Evolutionary conservation across 2,329 filamentous ascomycete genomes (phyloP).

Genomic region (Fusarium metavorans): DNA sequence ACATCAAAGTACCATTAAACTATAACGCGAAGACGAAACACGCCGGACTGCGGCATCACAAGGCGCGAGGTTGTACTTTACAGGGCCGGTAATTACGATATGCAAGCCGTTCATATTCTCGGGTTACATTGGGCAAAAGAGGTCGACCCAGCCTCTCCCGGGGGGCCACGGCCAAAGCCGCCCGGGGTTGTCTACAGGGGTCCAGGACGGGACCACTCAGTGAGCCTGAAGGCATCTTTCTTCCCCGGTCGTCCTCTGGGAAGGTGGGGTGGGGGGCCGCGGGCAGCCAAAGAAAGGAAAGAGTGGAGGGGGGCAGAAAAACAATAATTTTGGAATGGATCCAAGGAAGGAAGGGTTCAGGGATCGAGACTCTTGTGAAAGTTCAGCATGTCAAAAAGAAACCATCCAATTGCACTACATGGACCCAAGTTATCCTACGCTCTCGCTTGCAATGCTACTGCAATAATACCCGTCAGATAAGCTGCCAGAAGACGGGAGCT

Average conservation of each 20-base stretch:
- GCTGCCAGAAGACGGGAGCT: slow-evolving; percentile 3
- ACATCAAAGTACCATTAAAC: background rate
- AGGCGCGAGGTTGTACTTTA: slow-evolving; percentile 1
- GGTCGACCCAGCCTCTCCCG: background rate
- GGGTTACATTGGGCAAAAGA: slow-evolving; percentile 32
- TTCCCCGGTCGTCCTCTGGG: slow-evolving; percentile 20
- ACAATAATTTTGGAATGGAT: slow-evolving; percentile 12
- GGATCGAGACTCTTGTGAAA: slow-evolving; percentile 22
- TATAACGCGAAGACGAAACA: slow-evolving; percentile 1
- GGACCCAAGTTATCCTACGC: slow-evolving; percentile 6
- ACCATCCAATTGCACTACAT: slow-evolving; percentile 41
- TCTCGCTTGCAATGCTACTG: slow-evolving; percentile 16
- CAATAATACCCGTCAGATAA: slow-evolving; percentile 17
- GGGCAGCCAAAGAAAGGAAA: background rate
- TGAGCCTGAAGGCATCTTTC: slow-evolving; percentile 18
- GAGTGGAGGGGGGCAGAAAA: slow-evolving; percentile 5
- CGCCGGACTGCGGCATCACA: slow-evolving; percentile 4
- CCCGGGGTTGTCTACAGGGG: slow-evolving; percentile 10
- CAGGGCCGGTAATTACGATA: slow-evolving; percentile 44
- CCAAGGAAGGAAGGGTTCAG: slow-evolving; percentile 13
- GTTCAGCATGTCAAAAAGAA: slow-evolving; percentile 2
- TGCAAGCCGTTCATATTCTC: slow-evolving; percentile 38
- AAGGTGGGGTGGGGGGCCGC: background rate
- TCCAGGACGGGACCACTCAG: slow-evolving; percentile 17
- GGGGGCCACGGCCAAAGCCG: slow-evolving; percentile 14